Evolutionary conservation across 164 flowering plant species (phyloP), one percentile per base, ranked within the genome.

Genomic region (Magnolia officinalis): DNA sequence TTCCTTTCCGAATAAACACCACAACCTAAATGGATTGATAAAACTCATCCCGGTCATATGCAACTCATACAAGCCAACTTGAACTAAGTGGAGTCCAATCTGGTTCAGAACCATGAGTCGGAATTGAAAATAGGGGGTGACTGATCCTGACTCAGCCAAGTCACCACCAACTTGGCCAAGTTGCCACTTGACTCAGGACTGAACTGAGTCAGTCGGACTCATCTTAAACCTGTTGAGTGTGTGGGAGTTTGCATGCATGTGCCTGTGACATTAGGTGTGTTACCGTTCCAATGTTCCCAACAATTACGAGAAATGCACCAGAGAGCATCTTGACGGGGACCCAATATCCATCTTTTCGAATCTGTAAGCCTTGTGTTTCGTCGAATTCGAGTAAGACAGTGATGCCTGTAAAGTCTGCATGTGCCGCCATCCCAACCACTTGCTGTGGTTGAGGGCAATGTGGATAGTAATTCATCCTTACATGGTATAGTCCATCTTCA

Each of bases 401-500:
- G 49, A 75, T 67, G 50, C 72, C 70, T 19, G 72, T 18, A 51
- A 66, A 16, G 51, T 75, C 77, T 10, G 21, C 18, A 55, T 75
- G 77, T 4, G 77, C 71, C 3, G 49, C 6, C 21, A 50, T 67
- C 37, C 77, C 77, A 9, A 75, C 16, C 8, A 67, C 71, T 13
- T 52, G 20, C 50, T 75, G 23, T 21, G 71, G 71, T 20, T 51
- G 77, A 50, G 72, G 50, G 55, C 77, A 75, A 29, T 64, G 65
- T 1, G 77, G 77, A 58, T 75, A 75, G 51, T 31, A 75, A 31
- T 67, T 75, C 77, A 75, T 67, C 72, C 77, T 75, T 14, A 55
- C 72, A 16, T 67, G 31, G 11, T 23, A 29, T 19, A 23, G 8
- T 21, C 72, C 77, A n/a, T 75, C 72, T 68, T 50, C 16, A 26